Conservation (phyloP, 768 basidiomycete genomes). For the Rhizopogon rudus region DNA sequence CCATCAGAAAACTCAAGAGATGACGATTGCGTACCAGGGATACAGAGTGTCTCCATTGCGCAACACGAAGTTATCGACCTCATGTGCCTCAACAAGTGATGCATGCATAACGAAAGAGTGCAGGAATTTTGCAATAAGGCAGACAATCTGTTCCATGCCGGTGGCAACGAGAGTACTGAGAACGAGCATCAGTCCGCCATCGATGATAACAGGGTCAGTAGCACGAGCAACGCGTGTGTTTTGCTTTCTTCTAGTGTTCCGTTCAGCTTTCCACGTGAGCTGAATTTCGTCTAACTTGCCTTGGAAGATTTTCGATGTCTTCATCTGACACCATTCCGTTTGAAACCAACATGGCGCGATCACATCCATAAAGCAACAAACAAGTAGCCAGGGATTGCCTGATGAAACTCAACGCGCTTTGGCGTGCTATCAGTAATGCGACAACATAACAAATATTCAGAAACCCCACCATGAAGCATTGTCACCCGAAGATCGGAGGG, state of each 20-base stretch:
- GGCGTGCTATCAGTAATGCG: background rate
- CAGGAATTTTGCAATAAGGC: slow-evolving; percentile 58
- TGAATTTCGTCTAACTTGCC: slow-evolving; percentile 33
- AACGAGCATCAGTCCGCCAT: slow-evolving; percentile 50
- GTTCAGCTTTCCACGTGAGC: background rate
- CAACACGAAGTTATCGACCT: slow-evolving; percentile 70
- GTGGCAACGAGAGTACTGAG: slow-evolving; percentile 47
- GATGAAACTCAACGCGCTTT: slow-evolving; percentile 42
- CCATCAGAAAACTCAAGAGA: background rate
- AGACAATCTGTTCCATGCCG: slow-evolving; percentile 43
- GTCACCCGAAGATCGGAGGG: slow-evolving; percentile 26
- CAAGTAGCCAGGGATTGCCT: slow-evolving; percentile 57
- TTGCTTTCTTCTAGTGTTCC: slow-evolving; percentile 40
- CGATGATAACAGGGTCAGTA: slow-evolving; percentile 58
- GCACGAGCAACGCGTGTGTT: slow-evolving; percentile 35
- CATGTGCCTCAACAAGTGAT: slow-evolving; percentile 56
- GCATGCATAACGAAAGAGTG: slow-evolving; percentile 55
- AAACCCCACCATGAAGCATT: slow-evolving; percentile 31
- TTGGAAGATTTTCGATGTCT: slow-evolving; percentile 47
- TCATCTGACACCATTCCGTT: slow-evolving; percentile 42
- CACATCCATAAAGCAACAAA: slow-evolving; percentile 64
- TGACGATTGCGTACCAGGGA: slow-evolving; percentile 40
- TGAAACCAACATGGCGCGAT: slow-evolving; percentile 40
- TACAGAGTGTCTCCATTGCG: slow-evolving; percentile 56
- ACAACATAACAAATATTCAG: background rate